Evolutionary conservation across 2,329 filamentous ascomycete species (phyloP), one percentile per base, ranked within the genome.

Genomic region (Pezicula carpinea): DNA sequence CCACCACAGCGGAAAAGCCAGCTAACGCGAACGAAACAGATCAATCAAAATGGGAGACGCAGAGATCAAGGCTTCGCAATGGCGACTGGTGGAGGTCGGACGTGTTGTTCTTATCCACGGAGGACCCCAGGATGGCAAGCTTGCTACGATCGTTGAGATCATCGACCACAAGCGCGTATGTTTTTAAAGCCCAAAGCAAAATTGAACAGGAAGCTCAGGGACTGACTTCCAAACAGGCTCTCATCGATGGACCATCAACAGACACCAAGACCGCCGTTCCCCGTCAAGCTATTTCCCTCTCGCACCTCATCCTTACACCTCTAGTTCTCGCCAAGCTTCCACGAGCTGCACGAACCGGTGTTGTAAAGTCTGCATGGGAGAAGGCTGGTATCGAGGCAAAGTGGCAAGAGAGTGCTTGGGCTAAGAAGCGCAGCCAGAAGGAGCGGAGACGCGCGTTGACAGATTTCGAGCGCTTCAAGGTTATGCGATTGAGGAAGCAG

Each of bases 401-500:
- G 80, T 97, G 90, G 87, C 83, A 85, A 69, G 80, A 88, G 76
- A 91, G 82, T 80, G 83, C 83, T 73, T 96, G 87, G 85, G 89
- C 91, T 67, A 93, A 99, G 89, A 91, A 89, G 82, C 83, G 87
- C 69, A 83, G 83, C 63, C 86, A 89, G 76, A 80, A 82, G 65
- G 80, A 88, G 74, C 87, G 89, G 78, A 87, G 93, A 80, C 87
- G 86, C 78, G 82, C 83, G 67, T 80, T 99, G 62, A 95, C 85
- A 75, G 93, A 99, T 82, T 99, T 99, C 71, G 93, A 99, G 81
- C 87, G 93, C 74, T 99, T 97, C 89, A 96, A 99, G 88, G 93
- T 97, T 66, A 81, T 97, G 83, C 86, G 92, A 75, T 81, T 97
- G 77, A 95, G 92, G 87, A 99, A 99, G 85, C 91, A 96, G 86